These are phyloP conservation scores for Geotrichum fermentans DNA, from an alignment of 1,139 yeast genomes.

Conservation along the genomic window DNA sequence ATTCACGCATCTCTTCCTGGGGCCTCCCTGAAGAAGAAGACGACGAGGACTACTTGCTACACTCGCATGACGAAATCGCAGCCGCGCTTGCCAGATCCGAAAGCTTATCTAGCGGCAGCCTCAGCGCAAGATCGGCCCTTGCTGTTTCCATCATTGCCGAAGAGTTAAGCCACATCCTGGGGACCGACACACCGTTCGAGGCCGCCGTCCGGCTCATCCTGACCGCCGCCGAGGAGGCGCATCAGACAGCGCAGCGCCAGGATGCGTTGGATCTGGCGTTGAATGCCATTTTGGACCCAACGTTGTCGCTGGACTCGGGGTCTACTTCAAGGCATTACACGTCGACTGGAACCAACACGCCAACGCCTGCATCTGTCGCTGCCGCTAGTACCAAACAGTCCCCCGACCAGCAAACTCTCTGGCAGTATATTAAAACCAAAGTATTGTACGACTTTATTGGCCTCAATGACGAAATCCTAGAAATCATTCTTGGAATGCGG, in stretches of 20 bases:
- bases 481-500: constrained; percentile 32
- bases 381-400: neutral
- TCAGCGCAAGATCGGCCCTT: constrained; percentile 3
- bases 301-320: neutral
- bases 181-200: constrained; percentile 8
- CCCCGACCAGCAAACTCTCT: neutral
- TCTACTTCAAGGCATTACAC: neutral
- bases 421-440: constrained; percentile 24
- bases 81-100: neutral
- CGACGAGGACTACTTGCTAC: constrained; percentile 7
- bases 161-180: constrained; percentile 4
- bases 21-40: constrained; percentile 19
- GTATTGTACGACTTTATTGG: constrained; percentile 30
- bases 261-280: constrained; percentile 16
- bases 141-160: constrained; percentile 7
- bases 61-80: constrained; percentile 12
- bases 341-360: constrained; percentile 7
- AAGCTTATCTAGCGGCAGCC: neutral
- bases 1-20: constrained; percentile 15
- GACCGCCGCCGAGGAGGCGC: constrained; percentile 14
- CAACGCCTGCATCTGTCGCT: constrained; percentile 9
- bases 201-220: constrained; percentile 14
- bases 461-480: constrained; percentile 34
- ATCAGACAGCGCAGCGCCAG: constrained; percentile 12
- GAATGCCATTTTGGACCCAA: constrained; percentile 14